Base-by-base conservation (phyloP, 2,329 filamentous ascomycete genomes). In the Fusarium protoensiforme region DNA sequence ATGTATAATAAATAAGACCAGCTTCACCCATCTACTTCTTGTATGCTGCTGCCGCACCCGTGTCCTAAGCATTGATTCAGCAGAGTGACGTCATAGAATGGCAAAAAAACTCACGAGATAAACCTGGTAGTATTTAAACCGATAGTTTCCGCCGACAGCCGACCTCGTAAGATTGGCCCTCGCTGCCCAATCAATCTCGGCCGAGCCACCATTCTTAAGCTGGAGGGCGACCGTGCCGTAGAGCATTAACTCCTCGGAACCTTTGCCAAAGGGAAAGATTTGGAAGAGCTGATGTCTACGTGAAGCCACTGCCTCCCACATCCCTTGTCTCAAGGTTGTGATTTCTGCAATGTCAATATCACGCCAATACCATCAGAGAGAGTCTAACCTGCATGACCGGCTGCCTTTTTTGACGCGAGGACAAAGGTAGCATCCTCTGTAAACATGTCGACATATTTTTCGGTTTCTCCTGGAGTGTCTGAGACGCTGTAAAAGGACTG, bases 241-340 rank as follows among this genome's bases (percentile, higher is more conserved):
- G 11, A 74, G 41, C 71, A 74, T 74, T 20, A 74, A 38, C n/a
- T 74, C 57, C 6, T 72, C 54, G 10, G 71, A 57, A 7, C 33
- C 64, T 11, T 59, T 22, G 10, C 71, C 71, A 11, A 74, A 74
- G 11, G 71, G 48, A 2, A 63, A 74, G 16, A 74, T 48, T 24
- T 72, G 74, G 16, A 35, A 41, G 11, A 74, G 48, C 2, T 43
- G 68, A n/a, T 74, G 71, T 33, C 74, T 72, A 9, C 71, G 71
- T 2, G 68, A 58, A n/a, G 68, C 65, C 2, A 74, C 71, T 7
- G 71, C 68, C 53, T 74, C 71, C 71, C 71, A 74, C 71, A 74
- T 74, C 1, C 71, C 65, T 46, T 74, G 43, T 53, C 71, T 54
- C n/a, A 74, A 8, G 0, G 71, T 46, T 1, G 68, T 69, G 8